A percentile compares a stretch with the other conserved stretches of the same genome.
These are phyloP conservation scores for Brettanomyces nanus DNA, from an alignment of 805 yeast species.

Conservation along the genomic window DNA sequence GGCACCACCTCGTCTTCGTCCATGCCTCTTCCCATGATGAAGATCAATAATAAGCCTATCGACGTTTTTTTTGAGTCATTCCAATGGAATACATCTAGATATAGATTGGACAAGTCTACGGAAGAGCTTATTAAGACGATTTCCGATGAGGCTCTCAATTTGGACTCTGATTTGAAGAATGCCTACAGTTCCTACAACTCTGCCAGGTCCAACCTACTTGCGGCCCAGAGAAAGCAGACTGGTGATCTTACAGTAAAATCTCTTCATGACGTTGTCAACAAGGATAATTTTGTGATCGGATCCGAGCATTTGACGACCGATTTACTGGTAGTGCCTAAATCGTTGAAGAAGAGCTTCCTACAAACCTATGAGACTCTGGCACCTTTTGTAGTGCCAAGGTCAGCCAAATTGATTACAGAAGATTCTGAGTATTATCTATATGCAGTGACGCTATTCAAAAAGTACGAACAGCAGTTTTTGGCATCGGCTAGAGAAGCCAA, in stretches of 20 bases:
- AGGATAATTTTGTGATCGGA: conserved; percentile 73
- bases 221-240: conserved; percentile 86
- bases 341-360: conserved; percentile 50
- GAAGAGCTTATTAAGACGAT: conserved; percentile 64
- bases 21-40: conserved; percentile 3
- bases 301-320: conserved; percentile 83
- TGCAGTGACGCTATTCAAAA: conserved; percentile 79
- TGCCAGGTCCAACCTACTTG: conserved; percentile 75
- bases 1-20: conserved; percentile 5
- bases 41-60: conserved; percentile 37
- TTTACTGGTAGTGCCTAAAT: conserved; percentile 82
- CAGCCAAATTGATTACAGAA: conserved; percentile 59
- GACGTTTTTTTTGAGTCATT: conserved; percentile 65
- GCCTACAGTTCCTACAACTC: conserved; percentile 67
- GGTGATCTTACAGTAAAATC: conserved; percentile 92
- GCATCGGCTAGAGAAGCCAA: conserved; percentile 71
- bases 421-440: conserved; percentile 72
- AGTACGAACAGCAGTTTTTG: conserved; percentile 61
- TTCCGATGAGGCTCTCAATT: conserved; percentile 67
- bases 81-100: conserved; percentile 84
- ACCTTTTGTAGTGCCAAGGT: conserved; percentile 85
- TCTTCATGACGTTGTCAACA: conserved; percentile 78
- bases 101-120: conserved; percentile 76
- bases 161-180: conserved; percentile 80
- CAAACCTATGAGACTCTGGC: conserved; percentile 67